Base-by-base conservation (phyloP, 2,329 filamentous ascomycete genomes). In the Pseudogymnoascus sp. region DNA sequence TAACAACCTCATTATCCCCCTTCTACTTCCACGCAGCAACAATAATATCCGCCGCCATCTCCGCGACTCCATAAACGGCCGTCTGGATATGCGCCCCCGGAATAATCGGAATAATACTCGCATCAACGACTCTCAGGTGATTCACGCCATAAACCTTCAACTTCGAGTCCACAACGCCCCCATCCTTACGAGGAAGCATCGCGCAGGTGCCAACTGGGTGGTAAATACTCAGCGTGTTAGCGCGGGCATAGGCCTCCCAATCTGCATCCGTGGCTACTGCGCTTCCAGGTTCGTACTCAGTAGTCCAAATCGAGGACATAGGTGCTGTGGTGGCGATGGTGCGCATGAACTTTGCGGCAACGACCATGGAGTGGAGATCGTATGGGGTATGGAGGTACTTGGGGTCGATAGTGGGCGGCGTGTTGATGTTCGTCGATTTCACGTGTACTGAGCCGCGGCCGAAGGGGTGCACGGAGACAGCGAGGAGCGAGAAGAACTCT, bases 381-480 rank as follows among this genome's bases (percentile, higher is more conserved):
- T 83, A 75, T 12, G 80, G 78, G 64, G 83, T 71, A 3, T 76
- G 75, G 65, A 85, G 77, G 73, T 78, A 85, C n/a, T 77, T 78
- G 1, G 81, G 80, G 64, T 86, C 78, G 69, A 85, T 84, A 21
- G 77, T 72, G 0, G 80, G 78, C 9, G 72, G 66, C 3, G 75
- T 75, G 3, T 72, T 68, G 12, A 76, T 69, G 16, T 78, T 72
- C 0, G 75, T 62, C 1, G 75, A 74, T 9, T 72, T 72, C 66
- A 87, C 83, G 72, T 88, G 85, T 53, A 84, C 80, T 40, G 76
- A 78, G 0, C 85, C 85, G 0, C 82, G 79, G 3, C 80, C 82
- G 69, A 85, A 81, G 0, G 86, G 75, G 65, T 79, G 86, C 66
- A 82, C 81, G 25, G 85, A 79, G 63, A 81, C 81, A 0, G 79